These are phyloP conservation scores for Discostella pseudostelligera DNA, from an alignment of 108 stramenopile species.

Conservation along the genomic window DNA sequence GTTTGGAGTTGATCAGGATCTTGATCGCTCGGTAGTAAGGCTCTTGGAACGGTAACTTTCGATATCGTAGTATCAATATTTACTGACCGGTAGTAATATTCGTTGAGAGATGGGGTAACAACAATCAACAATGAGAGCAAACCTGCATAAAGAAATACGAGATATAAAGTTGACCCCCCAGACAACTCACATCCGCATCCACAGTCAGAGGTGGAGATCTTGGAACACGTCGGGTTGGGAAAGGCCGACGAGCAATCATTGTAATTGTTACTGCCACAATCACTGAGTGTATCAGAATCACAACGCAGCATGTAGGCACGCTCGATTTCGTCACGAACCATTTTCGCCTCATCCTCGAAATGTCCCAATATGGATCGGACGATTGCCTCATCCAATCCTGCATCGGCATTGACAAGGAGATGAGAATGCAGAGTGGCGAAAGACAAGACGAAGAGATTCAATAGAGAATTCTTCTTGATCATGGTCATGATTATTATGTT, in stretches of 20 bases:
- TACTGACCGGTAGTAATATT: background rate
- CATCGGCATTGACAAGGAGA: background rate
- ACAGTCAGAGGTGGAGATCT: constrained; percentile 4
- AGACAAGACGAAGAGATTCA: background rate
- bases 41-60: constrained; percentile 13
- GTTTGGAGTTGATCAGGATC: too few species aligned
- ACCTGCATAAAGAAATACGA: too few species aligned
- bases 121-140: background rate
- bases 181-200: constrained; percentile 9
- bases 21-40: too few species aligned
- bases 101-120: background rate
- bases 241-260: constrained; percentile 22
- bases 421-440: background rate
- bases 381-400: background rate
- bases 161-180: too few species aligned
- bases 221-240: constrained; percentile 16
- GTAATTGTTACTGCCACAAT: constrained; percentile 19
- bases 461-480: background rate
- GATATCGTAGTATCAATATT: constrained; percentile 14
- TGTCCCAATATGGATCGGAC: constrained; percentile 2
- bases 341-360: constrained; percentile 5
- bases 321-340: constrained; percentile 30
- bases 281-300: constrained; percentile 7
- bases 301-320: constrained; percentile 17
- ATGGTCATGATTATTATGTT: too few species aligned